A percentile compares a stretch with the other conserved stretches of the same genome.
Evolutionary conservation across 2,329 filamentous ascomycete species (phyloP).

Genomic region (Verticillium dahliae): DNA sequence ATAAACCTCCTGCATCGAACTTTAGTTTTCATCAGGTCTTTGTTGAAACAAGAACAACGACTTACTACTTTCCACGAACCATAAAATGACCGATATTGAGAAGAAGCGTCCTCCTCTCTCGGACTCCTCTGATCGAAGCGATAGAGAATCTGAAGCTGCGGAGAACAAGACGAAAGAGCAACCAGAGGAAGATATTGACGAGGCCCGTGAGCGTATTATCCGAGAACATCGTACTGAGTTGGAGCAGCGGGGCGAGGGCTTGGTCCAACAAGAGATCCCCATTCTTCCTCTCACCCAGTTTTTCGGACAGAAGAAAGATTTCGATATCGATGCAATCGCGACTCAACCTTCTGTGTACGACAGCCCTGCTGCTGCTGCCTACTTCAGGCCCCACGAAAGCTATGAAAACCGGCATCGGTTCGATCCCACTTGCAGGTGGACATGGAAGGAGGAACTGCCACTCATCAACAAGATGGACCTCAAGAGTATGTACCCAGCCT

Average conservation of each 20-base stretch:
- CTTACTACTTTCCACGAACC: not conserved
- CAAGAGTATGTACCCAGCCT: constrained; percentile 12
- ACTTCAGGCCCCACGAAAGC: constrained; percentile 21
- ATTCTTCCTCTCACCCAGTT: constrained; percentile 16
- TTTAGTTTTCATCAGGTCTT: too few relatives aligned
- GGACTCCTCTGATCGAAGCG: not conserved
- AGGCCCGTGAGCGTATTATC: constrained; percentile 3
- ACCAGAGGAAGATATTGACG: constrained; percentile 6
- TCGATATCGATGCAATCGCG: constrained; percentile 20
- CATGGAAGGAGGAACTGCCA: constrained; percentile 21
- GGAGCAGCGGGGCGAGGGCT: not conserved
- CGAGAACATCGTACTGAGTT: constrained; percentile 8
- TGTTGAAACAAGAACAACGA: not conserved
- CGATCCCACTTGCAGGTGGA: constrained; percentile 24
- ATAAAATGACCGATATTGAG: not conserved
- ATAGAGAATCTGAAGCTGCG: not conserved
- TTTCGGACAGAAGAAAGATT: constrained; percentile 11
- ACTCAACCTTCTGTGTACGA: constrained; percentile 38
- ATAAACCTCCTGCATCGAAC: too few relatives aligned
- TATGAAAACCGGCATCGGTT: constrained; percentile 27
- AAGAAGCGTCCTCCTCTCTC: not conserved
- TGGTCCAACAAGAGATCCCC: constrained; percentile 15
- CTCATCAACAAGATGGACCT: constrained; percentile 22
- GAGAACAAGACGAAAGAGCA: not conserved
- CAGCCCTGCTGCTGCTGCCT: constrained; percentile 30